These are phyloP conservation scores for Wickerhamomyces kurtzmanii DNA, from an alignment of 805 yeast species.

Conservation along the genomic window DNA sequence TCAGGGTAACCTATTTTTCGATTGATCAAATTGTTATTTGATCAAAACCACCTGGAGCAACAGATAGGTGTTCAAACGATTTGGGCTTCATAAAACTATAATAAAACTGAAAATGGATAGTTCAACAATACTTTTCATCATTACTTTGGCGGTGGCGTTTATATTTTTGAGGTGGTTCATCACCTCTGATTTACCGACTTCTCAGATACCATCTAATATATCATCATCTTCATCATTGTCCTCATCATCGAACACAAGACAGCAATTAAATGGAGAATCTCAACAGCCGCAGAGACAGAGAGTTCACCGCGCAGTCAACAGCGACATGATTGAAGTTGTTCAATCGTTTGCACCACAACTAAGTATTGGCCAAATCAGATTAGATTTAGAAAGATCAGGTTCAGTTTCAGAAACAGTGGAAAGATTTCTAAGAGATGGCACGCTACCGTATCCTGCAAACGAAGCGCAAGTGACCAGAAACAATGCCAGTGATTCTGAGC, in stretches of 20 bases:
- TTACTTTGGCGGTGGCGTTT: conserved; percentile 40
- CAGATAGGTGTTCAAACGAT: no score
- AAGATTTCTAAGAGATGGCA: conserved; percentile 50
- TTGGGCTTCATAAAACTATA: no score
- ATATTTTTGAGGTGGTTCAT: conserved; percentile 59
- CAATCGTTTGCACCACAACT: conserved; percentile 73
- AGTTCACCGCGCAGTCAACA: conserved; percentile 40
- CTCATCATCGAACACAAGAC: conserved; percentile 9
- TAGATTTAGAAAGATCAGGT: conserved; percentile 68
- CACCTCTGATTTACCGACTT: conserved; percentile 49
- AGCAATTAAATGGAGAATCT: conserved; percentile 3
- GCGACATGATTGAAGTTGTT: conserved; percentile 78
- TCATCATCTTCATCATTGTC: conserved; percentile 29
- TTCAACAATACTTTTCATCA: conserved; percentile 42
- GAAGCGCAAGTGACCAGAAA: conserved; percentile 6
- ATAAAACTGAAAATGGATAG: conserved; percentile 33
- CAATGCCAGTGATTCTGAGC: conserved; percentile 10
- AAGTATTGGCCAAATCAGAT: conserved; percentile 58
- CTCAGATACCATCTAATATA: no score
- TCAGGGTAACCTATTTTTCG: no score
- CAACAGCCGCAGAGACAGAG: conserved; percentile 7
- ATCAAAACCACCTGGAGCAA: no score
- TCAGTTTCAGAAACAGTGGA: conserved; percentile 77
- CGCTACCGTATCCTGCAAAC: conserved; percentile 47
- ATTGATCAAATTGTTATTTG: no score